A percentile compares a stretch with the other conserved stretches of the same genome.
Evolutionary conservation across 495 filamentous ascomycete species (phyloP).

Genomic region (Pyrenopolyporus hunteri): DNA sequence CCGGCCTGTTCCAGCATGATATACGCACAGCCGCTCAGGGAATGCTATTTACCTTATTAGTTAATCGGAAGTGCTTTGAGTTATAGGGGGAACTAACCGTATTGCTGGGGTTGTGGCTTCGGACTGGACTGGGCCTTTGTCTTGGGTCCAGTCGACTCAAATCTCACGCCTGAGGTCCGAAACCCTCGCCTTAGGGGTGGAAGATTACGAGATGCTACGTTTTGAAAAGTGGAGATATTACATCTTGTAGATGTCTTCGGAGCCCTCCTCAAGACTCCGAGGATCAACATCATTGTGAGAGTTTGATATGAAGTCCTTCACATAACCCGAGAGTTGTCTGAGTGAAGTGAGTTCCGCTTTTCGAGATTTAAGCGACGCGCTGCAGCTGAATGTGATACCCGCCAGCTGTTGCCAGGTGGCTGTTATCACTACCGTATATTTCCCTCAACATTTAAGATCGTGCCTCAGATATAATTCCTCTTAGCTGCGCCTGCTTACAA

Average conservation of each 20-base stretch:
- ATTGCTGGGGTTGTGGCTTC: slow-evolving; percentile 5
- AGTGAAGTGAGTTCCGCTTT: not conserved
- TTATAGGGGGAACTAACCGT: slow-evolving; percentile 3
- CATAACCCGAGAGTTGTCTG: not conserved
- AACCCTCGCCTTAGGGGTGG: not conserved
- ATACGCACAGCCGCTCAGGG: slow-evolving; percentile 70
- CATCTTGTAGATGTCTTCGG: slow-evolving; percentile 4
- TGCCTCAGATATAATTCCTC: too few relatives aligned
- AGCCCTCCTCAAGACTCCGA: slow-evolving; percentile 15
- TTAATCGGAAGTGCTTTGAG: not conserved
- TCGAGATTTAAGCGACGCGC: slow-evolving; percentile 3
- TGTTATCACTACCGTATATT: too few relatives aligned
- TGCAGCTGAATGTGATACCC: not conserved
- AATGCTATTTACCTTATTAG: slow-evolving; percentile 32
- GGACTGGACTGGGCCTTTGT: slow-evolving; percentile 2
- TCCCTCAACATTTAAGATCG: too few relatives aligned
- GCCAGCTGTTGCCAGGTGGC: slow-evolving; percentile 6
- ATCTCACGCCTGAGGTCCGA: slow-evolving; percentile 13
- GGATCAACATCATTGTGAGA: slow-evolving; percentile 16
- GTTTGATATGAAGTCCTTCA: not conserved
- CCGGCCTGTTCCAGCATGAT: slow-evolving; percentile 70
- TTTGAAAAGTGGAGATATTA: not conserved
- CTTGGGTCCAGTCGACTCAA: slow-evolving; percentile 21
- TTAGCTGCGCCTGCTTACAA: too few relatives aligned
- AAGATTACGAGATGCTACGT: not conserved